Evolutionary conservation across 2,329 filamentous ascomycete genomes (phyloP), one percentile per base, ranked within the genome.

Genomic region (Apiospora sp.): DNA sequence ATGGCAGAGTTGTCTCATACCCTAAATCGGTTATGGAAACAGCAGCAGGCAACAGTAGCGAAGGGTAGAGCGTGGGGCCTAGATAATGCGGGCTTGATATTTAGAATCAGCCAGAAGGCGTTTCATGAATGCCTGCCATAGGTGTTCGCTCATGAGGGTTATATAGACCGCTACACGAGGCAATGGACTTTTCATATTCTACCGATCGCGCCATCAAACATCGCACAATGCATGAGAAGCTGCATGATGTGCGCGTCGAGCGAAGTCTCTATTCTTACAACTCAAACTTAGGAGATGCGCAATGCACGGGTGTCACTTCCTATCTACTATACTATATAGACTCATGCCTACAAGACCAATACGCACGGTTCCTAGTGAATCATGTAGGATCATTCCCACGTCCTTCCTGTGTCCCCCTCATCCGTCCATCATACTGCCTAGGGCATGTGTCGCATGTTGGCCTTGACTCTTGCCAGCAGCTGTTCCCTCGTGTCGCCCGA

Each of bases 401-500:
- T 46, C 37, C 37, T 41, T 41, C 6, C 46, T 12, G 6, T n/a
- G 30, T 37, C 14, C 3, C 10, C 3, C 34, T 4, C 34, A 4
- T 1, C 51, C 4, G 12, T 16, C 58, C n/a, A 12, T 27, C 68
- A 37, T 51, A 67, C 48, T 19, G 48, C 48, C 43, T 22, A 70
- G 12, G 48, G 68, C 68, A 70, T 58, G 19, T 78, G 77, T 72
- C 79, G 76, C 85, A 94, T 84, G 78, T 94, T 94, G 24, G 91
- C 91, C 80, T 89, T 91, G 68, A 94, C 89, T 74, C 92, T 86
- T 77, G 93, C 91, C 19, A 94, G 77, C 6, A 94, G 83, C 77
- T 94, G 88, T 71, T 90, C 90, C 41, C 87, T 87, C 8, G 89
- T 90, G 72, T 91, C 89, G 10, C 86, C 86, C 0, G 86, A 82